A percentile compares a stretch with the other conserved stretches of the same genome.
These are phyloP conservation scores for Gryganskiella cystojenkinii DNA, from an alignment of 192 early-diverging fungal genomes.

Conservation along the genomic window DNA sequence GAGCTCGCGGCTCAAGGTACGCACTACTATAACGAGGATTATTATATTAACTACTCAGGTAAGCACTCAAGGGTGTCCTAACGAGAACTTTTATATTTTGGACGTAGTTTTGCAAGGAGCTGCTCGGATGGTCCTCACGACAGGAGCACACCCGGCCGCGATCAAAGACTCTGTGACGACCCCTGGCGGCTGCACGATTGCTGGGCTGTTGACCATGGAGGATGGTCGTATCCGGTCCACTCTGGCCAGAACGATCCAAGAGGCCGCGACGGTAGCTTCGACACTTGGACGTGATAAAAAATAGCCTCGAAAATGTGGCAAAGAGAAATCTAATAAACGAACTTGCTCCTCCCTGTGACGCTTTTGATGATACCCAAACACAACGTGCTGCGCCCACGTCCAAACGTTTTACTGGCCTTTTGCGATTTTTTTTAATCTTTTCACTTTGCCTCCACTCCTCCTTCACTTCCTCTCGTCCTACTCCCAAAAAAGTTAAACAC, in stretches of 20 bases:
- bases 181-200: constrained; percentile 66
- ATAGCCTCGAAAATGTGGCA: background rate
- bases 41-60: too few species aligned
- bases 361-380: background rate
- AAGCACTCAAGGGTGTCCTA: background rate
- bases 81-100: background rate
- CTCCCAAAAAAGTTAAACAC: background rate
- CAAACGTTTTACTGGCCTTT: background rate
- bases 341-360: background rate
- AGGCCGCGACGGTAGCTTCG: constrained; percentile 61
- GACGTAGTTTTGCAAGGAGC: constrained; percentile 59
- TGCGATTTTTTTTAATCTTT: constrained; percentile 1
- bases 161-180: constrained; percentile 68
- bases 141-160: constrained; percentile 61
- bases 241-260: constrained; percentile 64
- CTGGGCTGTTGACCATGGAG: constrained; percentile 66
- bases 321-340: background rate
- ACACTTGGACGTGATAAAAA: constrained; percentile 58
- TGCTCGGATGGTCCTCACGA: constrained; percentile 62
- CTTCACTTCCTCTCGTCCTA: background rate
- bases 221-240: constrained; percentile 67
- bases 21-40: background rate
- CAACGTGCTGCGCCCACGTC: background rate
- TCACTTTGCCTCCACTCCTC: background rate
- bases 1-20: constrained; percentile 66